These are phyloP conservation scores for Talaromyces sp. DNA, from an alignment of 2,329 filamentous ascomycete genomes.

Conservation along the genomic window DNA sequence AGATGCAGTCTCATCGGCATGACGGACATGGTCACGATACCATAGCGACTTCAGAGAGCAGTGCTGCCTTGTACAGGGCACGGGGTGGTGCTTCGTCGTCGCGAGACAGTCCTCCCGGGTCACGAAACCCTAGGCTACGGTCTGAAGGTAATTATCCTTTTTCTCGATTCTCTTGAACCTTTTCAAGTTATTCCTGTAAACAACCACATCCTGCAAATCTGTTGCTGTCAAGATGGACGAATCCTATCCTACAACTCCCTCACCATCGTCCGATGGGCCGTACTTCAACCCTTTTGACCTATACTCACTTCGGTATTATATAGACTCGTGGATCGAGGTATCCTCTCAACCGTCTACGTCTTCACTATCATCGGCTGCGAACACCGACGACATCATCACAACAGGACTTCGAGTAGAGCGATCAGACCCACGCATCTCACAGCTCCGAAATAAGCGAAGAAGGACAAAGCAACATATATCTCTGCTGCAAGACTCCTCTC, in stretches of 20 bases:
- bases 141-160: slow-evolving; percentile 40
- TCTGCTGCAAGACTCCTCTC: slow-evolving; percentile 41
- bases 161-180: not conserved
- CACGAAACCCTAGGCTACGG: slow-evolving; percentile 35
- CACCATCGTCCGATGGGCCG: slow-evolving; percentile 2
- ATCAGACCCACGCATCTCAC: slow-evolving; percentile 39
- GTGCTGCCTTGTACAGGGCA: slow-evolving; percentile 25
- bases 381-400: slow-evolving; percentile 80
- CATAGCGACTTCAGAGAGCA: slow-evolving; percentile 27
- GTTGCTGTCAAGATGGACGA: slow-evolving; percentile 22
- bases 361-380: slow-evolving; percentile 73
- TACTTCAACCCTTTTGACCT: slow-evolving; percentile 25
- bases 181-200: slow-evolving; percentile 4
- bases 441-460: slow-evolving; percentile 53
- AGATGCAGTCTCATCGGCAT: slow-evolving; percentile 42
- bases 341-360: slow-evolving; percentile 90
- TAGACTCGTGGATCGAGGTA: slow-evolving; percentile 97
- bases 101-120: slow-evolving; percentile 32
- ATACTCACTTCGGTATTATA: slow-evolving; percentile 46
- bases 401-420: slow-evolving; percentile 76
- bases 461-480: slow-evolving; percentile 36
- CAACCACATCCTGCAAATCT: slow-evolving; percentile 15
- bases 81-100: slow-evolving; percentile 32
- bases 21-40: slow-evolving; percentile 38
- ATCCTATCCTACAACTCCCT: slow-evolving; percentile 16